Evolutionary conservation across 257 asterid genomes (phyloP), one percentile per base, ranked within the genome.

Genomic region (Primulina tabacum): DNA sequence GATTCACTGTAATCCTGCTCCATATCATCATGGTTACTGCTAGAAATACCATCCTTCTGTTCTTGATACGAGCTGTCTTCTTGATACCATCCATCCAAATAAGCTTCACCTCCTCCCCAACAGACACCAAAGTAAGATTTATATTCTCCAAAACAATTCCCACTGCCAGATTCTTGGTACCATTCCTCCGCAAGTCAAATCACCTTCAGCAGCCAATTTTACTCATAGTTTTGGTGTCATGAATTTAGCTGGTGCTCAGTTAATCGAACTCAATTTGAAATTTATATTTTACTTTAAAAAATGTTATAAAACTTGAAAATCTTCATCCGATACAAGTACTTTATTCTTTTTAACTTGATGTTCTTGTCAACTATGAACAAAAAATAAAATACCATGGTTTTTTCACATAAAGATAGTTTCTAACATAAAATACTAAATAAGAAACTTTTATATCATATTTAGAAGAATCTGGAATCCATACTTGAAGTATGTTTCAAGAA

Each of bases 131-230:
- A 66, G 75, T 71, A 74, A 61, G 72, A 72, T 14, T 62, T 52
- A 6, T 50, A 69, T 26, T 75, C 75, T 26, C 64, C 75, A 11
- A 74, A 73, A 84, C 87, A 80, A 38, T 61, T 63, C 40, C 55
- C 65, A 38, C 37, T 52, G n/a, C 60, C 65, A 20, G 75, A 71
- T 61, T 71, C 68, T 43, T 37, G 11, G 9, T 17, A 16, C 11
- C 29, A 28, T 28, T 1, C 29, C 29, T 28, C 29, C 29, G 29
- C 29, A 28, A 29, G 28, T 17, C 11, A 4, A 3, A n/a, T 47
- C 55, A 47, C 6, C 55, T 47, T 18, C 7, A 3, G 18, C 55
- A 3, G 55, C 55, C 7, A 3, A 14, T 43, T 43, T 14, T 4
- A 12, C 55, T 43, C 55, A 14, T 43, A 18, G 12, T 3, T 14